phyloP scores from a whole-genome alignment of 345 rosid species.

The Populus nigra region DNA sequence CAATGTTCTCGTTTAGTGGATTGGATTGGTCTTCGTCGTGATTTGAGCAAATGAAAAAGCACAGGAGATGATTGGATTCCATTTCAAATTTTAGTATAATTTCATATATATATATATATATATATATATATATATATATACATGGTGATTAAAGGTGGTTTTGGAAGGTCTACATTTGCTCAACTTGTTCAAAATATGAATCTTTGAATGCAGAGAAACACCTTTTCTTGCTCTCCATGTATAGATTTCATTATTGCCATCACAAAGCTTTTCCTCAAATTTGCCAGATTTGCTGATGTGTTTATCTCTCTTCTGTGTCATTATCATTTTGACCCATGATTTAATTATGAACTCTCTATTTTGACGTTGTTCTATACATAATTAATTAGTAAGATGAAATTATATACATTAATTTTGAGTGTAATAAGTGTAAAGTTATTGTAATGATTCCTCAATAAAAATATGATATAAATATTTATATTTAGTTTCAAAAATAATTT shows the following conservation, averaged over 20 bases:
- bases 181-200: conserved; percentile 12
- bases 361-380: not conserved
- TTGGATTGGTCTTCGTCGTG: conserved; percentile 1
- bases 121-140: no score
- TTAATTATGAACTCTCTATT: not conserved
- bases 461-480: no score
- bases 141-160: not conserved
- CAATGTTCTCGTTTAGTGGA: conserved; percentile 12
- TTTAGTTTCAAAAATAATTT: no score
- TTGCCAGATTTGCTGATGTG: not conserved
- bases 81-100: not conserved
- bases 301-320: not conserved
- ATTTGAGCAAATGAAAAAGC: conserved; percentile 3
- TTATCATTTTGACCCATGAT: not conserved
- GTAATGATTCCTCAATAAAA: no score
- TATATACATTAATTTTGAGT: no score
- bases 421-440: no score
- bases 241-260: not conserved
- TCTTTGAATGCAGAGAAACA: not conserved
- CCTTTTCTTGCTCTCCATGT: not conserved
- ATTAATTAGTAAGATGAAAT: no score
- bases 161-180: conserved; percentile 2
- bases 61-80: conserved; percentile 7
- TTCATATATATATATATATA: no score
- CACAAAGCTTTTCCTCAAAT: not conserved